A percentile compares a stretch with the other conserved stretches of the same genome.
These are phyloP conservation scores for Mycena citricolor DNA, from an alignment of 1,284 basidiomycete genomes.

Conservation along the genomic window DNA sequence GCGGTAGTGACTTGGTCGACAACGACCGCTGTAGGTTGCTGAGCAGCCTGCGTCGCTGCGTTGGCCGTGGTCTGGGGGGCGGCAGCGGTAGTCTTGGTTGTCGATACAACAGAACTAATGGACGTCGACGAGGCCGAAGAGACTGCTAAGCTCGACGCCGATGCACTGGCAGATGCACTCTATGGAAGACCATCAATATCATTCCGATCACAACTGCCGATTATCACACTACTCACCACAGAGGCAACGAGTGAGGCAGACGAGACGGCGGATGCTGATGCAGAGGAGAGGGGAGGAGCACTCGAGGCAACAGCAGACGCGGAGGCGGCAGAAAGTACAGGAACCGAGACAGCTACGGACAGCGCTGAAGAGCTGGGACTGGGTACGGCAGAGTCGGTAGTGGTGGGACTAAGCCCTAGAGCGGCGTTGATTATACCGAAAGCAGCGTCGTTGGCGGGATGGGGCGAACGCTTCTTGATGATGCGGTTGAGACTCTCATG, in stretches of 20 bases:
- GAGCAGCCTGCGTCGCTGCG: conserved; percentile 21
- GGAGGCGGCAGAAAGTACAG: conserved; percentile 25
- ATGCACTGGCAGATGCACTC: conserved; percentile 11
- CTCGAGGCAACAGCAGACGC: conserved; percentile 24
- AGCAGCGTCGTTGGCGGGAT: no score
- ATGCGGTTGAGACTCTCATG: conserved; percentile 64
- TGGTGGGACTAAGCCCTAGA: conserved; percentile 27
- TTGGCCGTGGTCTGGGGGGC: conserved; percentile 19
- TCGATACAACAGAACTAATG: conserved; percentile 24
- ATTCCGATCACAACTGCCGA: no score
- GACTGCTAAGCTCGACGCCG: no score
- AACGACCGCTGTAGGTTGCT: conserved; percentile 22
- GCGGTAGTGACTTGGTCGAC: conserved; percentile 14
- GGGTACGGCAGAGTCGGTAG: conserved; percentile 14
- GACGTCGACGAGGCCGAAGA: conserved; percentile 20
- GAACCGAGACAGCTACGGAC: conserved; percentile 14
- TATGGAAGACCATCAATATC: no score
- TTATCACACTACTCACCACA: no score
- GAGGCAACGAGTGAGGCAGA: conserved; percentile 17
- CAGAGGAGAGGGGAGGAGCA: conserved; percentile 24
- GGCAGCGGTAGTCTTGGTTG: conserved; percentile 23
- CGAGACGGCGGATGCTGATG: background rate
- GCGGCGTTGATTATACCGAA: conserved; percentile 25
- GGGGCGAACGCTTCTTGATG: conserved; percentile 61
- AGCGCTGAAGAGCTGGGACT: conserved; percentile 19